Base-by-base conservation (phyloP, 2,329 filamentous ascomycete genomes). In the Mollisia scopiformis region DNA sequence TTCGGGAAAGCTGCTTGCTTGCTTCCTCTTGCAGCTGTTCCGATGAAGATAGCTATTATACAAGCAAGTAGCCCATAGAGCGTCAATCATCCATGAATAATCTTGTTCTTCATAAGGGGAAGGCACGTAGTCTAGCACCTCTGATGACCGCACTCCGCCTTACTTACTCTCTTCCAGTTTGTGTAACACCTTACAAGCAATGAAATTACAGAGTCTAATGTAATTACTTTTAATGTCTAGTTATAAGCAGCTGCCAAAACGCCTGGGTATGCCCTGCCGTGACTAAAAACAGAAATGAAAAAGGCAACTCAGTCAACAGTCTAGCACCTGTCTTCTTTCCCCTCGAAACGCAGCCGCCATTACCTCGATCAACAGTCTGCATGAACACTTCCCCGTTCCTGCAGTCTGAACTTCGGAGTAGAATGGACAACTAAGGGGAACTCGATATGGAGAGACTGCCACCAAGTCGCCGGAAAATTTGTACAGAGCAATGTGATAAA, bases 241-340 rank as follows among this genome's bases (percentile, higher is more conserved):
- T 25, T 13, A 31, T 16, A 55, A 25, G 54, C 16, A 47, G 37
- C 41, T 11, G 25, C 28, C 28, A 19, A 35, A 56, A 47, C 43
- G 41, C 11, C 46, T 49, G 54, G 54, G 54, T 49, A 37, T 53
- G 55, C 16, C 43, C 43, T 16, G 19, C 33, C 47, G 33, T 19
- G 46, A n/a, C 35, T 31, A 21, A 41, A 46, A 51, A 27, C 21
- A 25, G n/a, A 23, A 43, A 52, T 4, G 30, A 37, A 28, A 49
- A 55, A 51, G 57, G 25, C 25, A 41, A 43, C 58, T n/a, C n/a
- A n/a, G n/a, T n/a, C 43, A 27, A 27, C 43, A 50, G 54, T 47
- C 59, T 51, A 58, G 11, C 31, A 55, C 33, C 27, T 46, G 37
- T 41, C 33, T 56, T 25, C 30, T 39, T 37, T 31, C 25, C 21